These are phyloP conservation scores for Stachybotrys echinatus DNA, from an alignment of 2,329 filamentous ascomycete genomes.

Conservation along the genomic window DNA sequence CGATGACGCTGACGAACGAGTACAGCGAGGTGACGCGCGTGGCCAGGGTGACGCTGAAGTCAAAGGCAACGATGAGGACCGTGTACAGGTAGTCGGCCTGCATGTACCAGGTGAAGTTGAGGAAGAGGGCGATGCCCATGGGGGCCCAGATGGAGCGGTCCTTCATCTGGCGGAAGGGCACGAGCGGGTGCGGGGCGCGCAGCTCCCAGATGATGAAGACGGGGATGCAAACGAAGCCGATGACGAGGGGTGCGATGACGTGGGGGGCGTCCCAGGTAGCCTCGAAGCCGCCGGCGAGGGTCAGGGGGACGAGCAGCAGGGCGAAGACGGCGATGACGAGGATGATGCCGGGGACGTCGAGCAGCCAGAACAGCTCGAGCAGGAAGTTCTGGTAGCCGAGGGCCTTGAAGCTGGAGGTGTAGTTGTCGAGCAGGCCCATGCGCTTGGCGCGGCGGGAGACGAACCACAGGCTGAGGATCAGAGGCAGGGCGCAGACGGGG, in stretches of 20 bases:
- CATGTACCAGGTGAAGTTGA: constrained; percentile 57
- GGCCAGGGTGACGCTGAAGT: constrained; percentile 50
- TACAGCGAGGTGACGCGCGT: constrained; percentile 58
- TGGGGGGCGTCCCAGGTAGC: constrained; percentile 30
- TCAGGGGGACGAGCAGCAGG: constrained; percentile 39
- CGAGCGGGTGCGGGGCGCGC: constrained; percentile 44
- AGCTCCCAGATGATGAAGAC: constrained; percentile 45
- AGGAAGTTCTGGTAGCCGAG: constrained; percentile 25
- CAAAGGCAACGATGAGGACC: constrained; percentile 55
- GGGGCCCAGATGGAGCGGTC: constrained; percentile 61
- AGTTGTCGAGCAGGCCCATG: constrained; percentile 36
- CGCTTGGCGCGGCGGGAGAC: constrained; percentile 48
- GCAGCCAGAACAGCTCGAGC: constrained; percentile 39
- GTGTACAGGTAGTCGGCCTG: constrained; percentile 62
- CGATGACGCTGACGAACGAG: constrained; percentile 50
- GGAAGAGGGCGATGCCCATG: constrained; percentile 50
- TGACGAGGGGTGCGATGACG: constrained; percentile 38
- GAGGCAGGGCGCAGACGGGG: constrained; percentile 50
- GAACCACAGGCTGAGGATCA: constrained; percentile 46
- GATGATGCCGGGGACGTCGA: constrained; percentile 39
- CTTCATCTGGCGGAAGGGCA: constrained; percentile 56
- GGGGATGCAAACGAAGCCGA: constrained; percentile 42
- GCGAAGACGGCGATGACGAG: constrained; percentile 41
- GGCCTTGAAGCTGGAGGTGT: constrained; percentile 24
- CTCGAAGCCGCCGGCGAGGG: constrained; percentile 37